A percentile compares a stretch with the other conserved stretches of the same genome.
phyloP scores from a whole-genome alignment of 2,329 filamentous ascomycete genomes.

The Coniochaeta sp. region DNA sequence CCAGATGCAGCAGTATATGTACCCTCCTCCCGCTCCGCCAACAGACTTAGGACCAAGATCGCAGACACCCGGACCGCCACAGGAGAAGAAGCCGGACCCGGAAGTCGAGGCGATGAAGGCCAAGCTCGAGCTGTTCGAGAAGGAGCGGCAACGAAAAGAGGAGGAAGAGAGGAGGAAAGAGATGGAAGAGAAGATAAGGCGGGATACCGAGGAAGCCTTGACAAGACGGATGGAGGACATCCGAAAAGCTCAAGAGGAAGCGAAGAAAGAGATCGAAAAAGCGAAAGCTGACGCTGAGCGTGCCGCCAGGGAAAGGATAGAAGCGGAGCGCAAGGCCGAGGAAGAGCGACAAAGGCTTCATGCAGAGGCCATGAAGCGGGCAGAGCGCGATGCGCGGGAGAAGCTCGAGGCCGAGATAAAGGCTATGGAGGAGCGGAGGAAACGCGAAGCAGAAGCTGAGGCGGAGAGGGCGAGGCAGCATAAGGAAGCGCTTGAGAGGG shows the following conservation, averaged over 20 bases:
- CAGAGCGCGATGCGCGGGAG: constrained; percentile 24
- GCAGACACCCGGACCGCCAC: constrained; percentile 30
- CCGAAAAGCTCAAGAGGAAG: constrained; percentile 34
- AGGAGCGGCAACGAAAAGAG: constrained; percentile 36
- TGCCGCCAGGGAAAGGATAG: constrained; percentile 31
- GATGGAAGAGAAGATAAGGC: constrained; percentile 32
- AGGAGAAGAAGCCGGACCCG: constrained; percentile 35
- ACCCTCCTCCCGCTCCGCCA: constrained; percentile 32
- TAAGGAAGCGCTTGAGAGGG: constrained; percentile 25
- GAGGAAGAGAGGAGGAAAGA: constrained; percentile 34
- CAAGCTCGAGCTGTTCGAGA: constrained; percentile 46
- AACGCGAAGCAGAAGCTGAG: constrained; percentile 36
- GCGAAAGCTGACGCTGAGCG: constrained; percentile 40
- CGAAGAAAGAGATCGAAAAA: constrained; percentile 38
- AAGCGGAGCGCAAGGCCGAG: constrained; percentile 29
- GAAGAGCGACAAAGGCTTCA: constrained; percentile 24
- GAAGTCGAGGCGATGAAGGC: constrained; percentile 56
- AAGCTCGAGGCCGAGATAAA: constrained; percentile 26
- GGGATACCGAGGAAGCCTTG: constrained; percentile 19
- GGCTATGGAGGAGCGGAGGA: constrained; percentile 33
- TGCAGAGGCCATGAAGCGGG: constrained; percentile 24
- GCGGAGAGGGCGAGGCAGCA: constrained; percentile 21
- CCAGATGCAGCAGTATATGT: constrained; percentile 27
- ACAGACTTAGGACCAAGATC: constrained; percentile 31
- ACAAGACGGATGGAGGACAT: constrained; percentile 19